These are phyloP conservation scores for Cordyceps pruinosa DNA, from an alignment of 2,329 filamentous ascomycete species.

Conservation along the genomic window DNA sequence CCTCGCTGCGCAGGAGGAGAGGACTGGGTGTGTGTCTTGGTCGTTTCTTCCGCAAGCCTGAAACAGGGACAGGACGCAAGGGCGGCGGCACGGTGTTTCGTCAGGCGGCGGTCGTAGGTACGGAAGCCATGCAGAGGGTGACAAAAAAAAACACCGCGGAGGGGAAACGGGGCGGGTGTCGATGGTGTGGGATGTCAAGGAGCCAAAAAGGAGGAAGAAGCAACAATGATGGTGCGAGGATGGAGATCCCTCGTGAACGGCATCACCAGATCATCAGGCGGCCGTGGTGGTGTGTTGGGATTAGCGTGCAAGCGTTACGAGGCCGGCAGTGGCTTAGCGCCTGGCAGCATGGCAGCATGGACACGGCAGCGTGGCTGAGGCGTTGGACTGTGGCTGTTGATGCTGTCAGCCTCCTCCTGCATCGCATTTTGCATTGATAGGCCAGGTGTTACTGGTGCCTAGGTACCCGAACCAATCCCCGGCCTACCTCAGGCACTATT, in stretches of 20 bases:
- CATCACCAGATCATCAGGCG: slow-evolving; percentile 7
- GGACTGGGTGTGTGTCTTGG: not conserved
- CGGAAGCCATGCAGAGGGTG: not conserved
- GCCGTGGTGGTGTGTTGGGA: not conserved
- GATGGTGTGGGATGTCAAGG: not conserved
- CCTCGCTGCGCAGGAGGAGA: not conserved
- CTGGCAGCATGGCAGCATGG: no score
- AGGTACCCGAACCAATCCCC: no score
- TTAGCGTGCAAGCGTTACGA: slow-evolving; percentile 1
- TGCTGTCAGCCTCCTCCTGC: no score
- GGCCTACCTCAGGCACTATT: no score
- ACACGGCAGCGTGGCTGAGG: no score
- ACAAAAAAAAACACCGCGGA: not conserved
- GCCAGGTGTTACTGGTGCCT: no score
- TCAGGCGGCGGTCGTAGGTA: not conserved
- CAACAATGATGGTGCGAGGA: not conserved
- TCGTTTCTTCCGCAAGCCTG: not conserved
- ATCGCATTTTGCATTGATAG: no score
- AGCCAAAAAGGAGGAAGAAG: not conserved
- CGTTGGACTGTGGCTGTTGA: no score
- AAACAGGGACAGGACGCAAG: not conserved
- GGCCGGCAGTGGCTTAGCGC: slow-evolving; percentile 1
- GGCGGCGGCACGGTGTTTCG: not conserved
- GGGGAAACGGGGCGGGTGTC: not conserved
- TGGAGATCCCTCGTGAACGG: not conserved